Evolutionary conservation across 805 yeast species (phyloP).

Genomic region (Ogataea naganishii): DNA sequence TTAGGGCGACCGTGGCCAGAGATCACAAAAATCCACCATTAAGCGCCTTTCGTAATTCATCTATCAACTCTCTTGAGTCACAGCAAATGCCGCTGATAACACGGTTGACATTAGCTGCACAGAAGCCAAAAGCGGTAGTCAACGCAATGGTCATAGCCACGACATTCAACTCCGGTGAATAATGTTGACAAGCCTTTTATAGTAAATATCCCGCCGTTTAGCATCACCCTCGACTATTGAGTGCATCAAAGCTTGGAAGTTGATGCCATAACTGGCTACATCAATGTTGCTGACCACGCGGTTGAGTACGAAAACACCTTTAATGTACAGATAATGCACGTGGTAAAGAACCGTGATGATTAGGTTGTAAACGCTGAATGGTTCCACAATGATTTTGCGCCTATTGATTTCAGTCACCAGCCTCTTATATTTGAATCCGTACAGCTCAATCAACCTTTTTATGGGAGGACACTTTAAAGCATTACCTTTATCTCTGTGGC

Average conservation of each 20-base stretch:
- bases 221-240: slow-evolving; percentile 10
- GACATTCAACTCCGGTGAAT: too few relatives aligned
- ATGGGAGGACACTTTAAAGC: slow-evolving; percentile 18
- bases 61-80: too few relatives aligned
- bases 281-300: slow-evolving; percentile 12
- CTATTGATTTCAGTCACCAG: slow-evolving; percentile 16
- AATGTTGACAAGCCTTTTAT: slow-evolving; percentile 6
- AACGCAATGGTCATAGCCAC: too few relatives aligned
- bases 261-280: slow-evolving; percentile 17
- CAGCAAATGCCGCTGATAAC: too few relatives aligned
- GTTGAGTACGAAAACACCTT: slow-evolving; percentile 13
- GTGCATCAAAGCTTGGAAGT: slow-evolving; percentile 21
- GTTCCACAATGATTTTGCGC: slow-evolving; percentile 12
- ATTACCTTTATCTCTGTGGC: slow-evolving; percentile 16
- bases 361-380: slow-evolving; percentile 15
- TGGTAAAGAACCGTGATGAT: slow-evolving; percentile 17
- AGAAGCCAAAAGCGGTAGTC: too few relatives aligned
- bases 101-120: too few relatives aligned
- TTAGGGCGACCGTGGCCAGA: too few relatives aligned
- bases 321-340: slow-evolving; percentile 18
- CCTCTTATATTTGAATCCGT: slow-evolving; percentile 20
- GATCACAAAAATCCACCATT: too few relatives aligned
- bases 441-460: slow-evolving; percentile 21
- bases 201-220: slow-evolving; percentile 8
- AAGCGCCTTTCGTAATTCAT: too few relatives aligned